A percentile compares a stretch with the other conserved stretches of the same genome.
Evolutionary conservation across 768 basidiomycete species (phyloP).

Genomic region (Serpula lacrymans): DNA sequence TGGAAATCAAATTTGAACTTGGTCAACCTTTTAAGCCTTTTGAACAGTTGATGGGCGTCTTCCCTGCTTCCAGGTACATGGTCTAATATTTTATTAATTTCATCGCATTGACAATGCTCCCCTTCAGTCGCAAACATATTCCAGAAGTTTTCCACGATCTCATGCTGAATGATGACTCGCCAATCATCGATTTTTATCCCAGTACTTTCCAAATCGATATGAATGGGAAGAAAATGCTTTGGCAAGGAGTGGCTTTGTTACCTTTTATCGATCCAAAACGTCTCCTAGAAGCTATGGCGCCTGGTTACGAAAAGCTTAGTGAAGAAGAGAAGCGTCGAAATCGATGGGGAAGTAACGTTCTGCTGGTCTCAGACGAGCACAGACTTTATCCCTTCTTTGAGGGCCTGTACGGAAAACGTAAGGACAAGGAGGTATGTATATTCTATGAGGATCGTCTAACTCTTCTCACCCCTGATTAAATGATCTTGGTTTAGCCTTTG

Average conservation of each 20-base stretch:
- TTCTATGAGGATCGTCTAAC: no score
- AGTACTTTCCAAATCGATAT: constrained; percentile 92
- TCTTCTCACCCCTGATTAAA: not conserved
- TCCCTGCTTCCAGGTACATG: constrained; percentile 86
- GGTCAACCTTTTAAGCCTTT: constrained; percentile 95
- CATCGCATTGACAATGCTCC: constrained; percentile 4
- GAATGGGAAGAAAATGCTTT: constrained; percentile 99
- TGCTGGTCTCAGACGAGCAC: constrained; percentile 84
- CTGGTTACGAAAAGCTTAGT: constrained; percentile 58
- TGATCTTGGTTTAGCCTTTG: constrained; percentile 54
- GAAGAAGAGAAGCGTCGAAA: constrained; percentile 86
- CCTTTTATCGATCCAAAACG: constrained; percentile 92
- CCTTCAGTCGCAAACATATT: constrained; percentile 76
- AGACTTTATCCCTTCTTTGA: constrained; percentile 86
- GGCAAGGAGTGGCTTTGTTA: constrained; percentile 96
- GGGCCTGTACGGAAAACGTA: constrained; percentile 86
- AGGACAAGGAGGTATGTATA: constrained; percentile 62
- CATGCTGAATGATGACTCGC: constrained; percentile 84
- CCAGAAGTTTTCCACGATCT: constrained; percentile 81
- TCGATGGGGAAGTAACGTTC: constrained; percentile 74
- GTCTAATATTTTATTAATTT: constrained; percentile 1
- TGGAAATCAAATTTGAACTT: constrained; percentile 75
- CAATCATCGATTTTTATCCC: constrained; percentile 97
- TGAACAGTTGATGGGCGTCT: constrained; percentile 97
- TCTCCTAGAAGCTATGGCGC: constrained; percentile 78